Percentiles rank a stretch among this genome's conserved stretches.
Conservation (phyloP, 805 yeast species). For the Yarrowia sp. region DNA sequence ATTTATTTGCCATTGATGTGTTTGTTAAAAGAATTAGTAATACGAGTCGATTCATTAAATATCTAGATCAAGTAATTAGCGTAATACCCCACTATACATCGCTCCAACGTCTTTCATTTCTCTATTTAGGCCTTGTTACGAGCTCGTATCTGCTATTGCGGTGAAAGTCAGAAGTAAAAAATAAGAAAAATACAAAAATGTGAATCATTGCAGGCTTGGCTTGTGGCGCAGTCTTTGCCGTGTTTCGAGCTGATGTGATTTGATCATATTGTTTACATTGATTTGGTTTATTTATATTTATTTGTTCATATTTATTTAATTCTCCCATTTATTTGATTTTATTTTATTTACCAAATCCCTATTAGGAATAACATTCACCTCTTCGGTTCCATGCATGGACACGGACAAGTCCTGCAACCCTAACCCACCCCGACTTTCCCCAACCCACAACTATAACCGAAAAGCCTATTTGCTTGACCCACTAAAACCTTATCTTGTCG, state of each 20-base stretch:
- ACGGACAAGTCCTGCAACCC: not conserved
- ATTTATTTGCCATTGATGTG: too few species aligned
- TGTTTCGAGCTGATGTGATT: too few species aligned
- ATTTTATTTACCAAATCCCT: too few species aligned
- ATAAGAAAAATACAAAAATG: not conserved
- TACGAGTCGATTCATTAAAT: too few species aligned
- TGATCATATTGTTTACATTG: too few species aligned
- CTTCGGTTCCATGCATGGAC: slow-evolving; percentile 11
- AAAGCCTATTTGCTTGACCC: not conserved
- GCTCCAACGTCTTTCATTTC: slow-evolving; percentile 5
- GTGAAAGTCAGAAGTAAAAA: not conserved
- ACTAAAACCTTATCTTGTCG: slow-evolving; percentile 3
- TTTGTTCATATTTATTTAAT: not conserved
- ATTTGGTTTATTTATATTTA: too few species aligned
- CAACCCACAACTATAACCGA: slow-evolving; percentile 16
- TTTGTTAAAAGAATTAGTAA: too few species aligned
- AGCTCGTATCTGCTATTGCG: not conserved
- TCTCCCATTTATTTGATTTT: not conserved
- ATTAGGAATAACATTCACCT: too few species aligned
- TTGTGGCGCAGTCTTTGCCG: too few species aligned
- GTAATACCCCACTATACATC: not conserved
- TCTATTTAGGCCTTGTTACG: not conserved
- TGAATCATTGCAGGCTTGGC: too few species aligned
- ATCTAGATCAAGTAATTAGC: too few species aligned
- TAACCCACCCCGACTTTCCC: slow-evolving; percentile 1